Percentiles rank a stretch among this genome's conserved stretches.
Conservation (phyloP, 495 filamentous ascomycete species). For the Hyaloscypha finlandica region DNA sequence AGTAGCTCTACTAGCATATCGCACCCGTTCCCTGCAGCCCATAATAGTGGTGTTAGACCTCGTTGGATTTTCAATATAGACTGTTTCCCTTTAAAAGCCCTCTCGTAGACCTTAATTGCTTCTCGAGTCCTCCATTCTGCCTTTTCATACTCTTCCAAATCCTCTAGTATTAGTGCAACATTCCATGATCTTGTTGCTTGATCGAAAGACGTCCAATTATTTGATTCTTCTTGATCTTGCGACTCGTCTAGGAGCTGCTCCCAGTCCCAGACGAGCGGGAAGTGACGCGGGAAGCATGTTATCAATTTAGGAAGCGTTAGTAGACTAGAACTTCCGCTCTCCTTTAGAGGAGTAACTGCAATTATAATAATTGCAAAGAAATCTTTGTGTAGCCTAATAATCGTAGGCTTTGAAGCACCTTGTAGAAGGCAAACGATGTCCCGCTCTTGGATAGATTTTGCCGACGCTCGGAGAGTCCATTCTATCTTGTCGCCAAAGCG, state of each 20-base stretch:
- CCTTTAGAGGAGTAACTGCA: conserved; percentile 21
- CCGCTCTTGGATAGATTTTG: conserved; percentile 27
- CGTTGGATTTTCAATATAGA: too few species aligned
- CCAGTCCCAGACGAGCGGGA: conserved; percentile 25
- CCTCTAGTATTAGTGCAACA: too few species aligned
- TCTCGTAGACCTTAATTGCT: too few species aligned
- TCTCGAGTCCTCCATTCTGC: too few species aligned
- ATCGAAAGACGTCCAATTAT: too few species aligned
- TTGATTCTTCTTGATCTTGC: too few species aligned
- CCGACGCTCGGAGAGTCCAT: conserved; percentile 26
- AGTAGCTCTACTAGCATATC: not conserved
- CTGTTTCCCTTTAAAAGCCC: too few species aligned
- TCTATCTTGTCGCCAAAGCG: not conserved
- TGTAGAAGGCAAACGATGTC: conserved; percentile 36
- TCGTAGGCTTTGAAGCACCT: conserved; percentile 32
- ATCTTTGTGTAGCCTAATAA: conserved; percentile 30
- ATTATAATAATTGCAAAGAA: conserved; percentile 33
- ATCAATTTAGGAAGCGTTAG: conserved; percentile 19
- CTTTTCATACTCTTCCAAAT: too few species aligned
- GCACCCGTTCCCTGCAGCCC: conserved; percentile 1
- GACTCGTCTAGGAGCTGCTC: too few species aligned
- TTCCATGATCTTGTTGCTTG: too few species aligned
- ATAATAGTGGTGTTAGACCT: too few species aligned
- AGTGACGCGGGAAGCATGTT: conserved; percentile 23
- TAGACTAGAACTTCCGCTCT: conserved; percentile 11